A percentile compares a stretch with the other conserved stretches of the same genome.
These are phyloP conservation scores for Colletotrichum aenigma DNA, from an alignment of 2,329 filamentous ascomycete species.

Conservation along the genomic window DNA sequence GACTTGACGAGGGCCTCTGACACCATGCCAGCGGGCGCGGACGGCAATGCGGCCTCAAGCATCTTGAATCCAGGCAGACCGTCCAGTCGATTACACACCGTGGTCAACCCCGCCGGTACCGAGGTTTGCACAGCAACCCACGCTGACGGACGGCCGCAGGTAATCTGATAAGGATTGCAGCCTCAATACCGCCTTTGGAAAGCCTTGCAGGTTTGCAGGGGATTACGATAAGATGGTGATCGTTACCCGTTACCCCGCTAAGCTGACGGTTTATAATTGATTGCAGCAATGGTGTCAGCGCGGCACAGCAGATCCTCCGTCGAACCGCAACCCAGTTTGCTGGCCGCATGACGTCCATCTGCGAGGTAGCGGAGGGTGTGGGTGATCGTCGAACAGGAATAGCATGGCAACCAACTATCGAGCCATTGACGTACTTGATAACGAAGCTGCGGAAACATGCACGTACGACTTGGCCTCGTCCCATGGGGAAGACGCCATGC, in stretches of 20 bases:
- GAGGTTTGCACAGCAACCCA: not conserved
- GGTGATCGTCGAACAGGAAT: not conserved
- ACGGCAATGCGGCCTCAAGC: not conserved
- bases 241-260: not conserved
- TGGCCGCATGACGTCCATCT: constrained; percentile 9
- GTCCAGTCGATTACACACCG: not conserved
- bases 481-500: not conserved
- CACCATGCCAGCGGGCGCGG: not conserved
- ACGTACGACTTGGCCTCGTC: constrained; percentile 1
- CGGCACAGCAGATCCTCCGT: constrained; percentile 8
- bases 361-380: not conserved
- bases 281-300: not conserved
- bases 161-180: not conserved
- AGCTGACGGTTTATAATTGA: constrained; percentile 13
- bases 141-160: not conserved
- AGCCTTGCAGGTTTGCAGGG: not conserved
- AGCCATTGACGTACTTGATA: constrained; percentile 2
- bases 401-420: not conserved
- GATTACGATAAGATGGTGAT: not conserved
- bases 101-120: not conserved
- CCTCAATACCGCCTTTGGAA: not conserved
- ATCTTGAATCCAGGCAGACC: not conserved
- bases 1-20: not conserved
- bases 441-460: not conserved
- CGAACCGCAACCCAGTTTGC: not conserved